Base-by-base conservation (phyloP, 129 eudicot genomes). In the Pseudognaphalium luteoalbum region DNA sequence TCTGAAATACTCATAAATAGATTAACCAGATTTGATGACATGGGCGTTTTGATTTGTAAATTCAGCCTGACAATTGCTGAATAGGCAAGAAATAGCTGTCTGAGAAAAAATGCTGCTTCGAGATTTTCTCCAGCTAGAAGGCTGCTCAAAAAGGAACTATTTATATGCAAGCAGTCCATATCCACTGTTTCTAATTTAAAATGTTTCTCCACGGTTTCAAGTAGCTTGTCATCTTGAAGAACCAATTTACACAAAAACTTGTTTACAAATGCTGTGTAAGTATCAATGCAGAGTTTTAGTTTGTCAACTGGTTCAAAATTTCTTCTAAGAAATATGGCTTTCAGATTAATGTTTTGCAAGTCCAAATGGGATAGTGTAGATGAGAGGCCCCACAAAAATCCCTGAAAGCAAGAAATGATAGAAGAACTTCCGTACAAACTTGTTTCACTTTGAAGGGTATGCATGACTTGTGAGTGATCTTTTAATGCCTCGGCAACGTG, bases 371-470 rank as follows among this genome's bases (percentile, higher is more conserved):
- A 82, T 75, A 89, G 58, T 16, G 96, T 65, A 75, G 93, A 84
- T 70, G 88, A 84, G 71, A 91, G 79, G 67, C 99, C 98, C 93
- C 90, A 80, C 57, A 91, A 77, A 66, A 87, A 76, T 39, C 97
- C 99, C 68, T 86, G 96, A 81, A 77, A 76, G 78, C 96, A 94
- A 80, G 94, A 78, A 39, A 87, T 16, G 12, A 72, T 30, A 37
- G 86, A 73, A 25, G 91, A 82, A 61, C 71, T 85, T 85, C 33
- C 76, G 75, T 54, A 87, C 32, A 59, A 42, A 63, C 54, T 64
- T 44, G 75, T 50, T 75, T 84, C 83, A 67, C 80, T 51, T 19
- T 66, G 14, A 61, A 47, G 42, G 39, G 58, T 4, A 21, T 78
- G 72, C 33, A 78, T 67, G 22, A 14, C 47, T 60, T 71, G 85